phyloP scores from a whole-genome alignment of 2,329 filamentous ascomycete species.

The Epichloe baconii region DNA sequence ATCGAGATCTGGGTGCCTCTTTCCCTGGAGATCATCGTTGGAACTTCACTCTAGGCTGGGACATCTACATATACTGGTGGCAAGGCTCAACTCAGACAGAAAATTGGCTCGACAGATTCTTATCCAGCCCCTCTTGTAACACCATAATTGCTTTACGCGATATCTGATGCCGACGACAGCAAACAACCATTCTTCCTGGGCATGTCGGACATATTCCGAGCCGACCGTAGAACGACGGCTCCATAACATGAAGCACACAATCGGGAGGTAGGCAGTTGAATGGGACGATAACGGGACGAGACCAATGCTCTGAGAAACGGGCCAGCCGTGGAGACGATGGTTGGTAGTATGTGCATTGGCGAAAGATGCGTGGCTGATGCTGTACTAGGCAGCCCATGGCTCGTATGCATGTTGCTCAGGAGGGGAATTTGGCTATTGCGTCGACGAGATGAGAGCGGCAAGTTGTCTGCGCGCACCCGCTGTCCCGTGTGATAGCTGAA shows the following conservation, averaged over 20 bases:
- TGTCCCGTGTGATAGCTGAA: not conserved
- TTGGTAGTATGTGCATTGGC: not conserved
- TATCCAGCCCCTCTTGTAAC: not conserved
- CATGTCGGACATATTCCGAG: not conserved
- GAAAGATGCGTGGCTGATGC: not conserved
- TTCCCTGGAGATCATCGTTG: too few species aligned
- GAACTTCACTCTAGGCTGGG: not conserved
- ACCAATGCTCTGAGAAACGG: not conserved
- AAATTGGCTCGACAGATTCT: not conserved
- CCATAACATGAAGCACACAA: not conserved
- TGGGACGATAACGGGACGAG: not conserved
- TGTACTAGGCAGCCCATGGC: not conserved
- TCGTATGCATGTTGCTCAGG: not conserved
- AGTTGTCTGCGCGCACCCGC: not conserved
- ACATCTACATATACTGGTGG: not conserved
- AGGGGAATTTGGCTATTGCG: not conserved
- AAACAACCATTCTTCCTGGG: not conserved
- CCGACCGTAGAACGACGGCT: not conserved
- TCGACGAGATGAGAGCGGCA: not conserved
- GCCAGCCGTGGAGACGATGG: not conserved
- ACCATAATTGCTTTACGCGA: not conserved
- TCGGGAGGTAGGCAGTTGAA: not conserved
- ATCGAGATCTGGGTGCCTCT: too few species aligned
- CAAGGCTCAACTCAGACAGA: not conserved
- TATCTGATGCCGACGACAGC: not conserved